These are phyloP conservation scores for Fusarium sacchari DNA, from an alignment of 2,329 filamentous ascomycete species.

Conservation along the genomic window DNA sequence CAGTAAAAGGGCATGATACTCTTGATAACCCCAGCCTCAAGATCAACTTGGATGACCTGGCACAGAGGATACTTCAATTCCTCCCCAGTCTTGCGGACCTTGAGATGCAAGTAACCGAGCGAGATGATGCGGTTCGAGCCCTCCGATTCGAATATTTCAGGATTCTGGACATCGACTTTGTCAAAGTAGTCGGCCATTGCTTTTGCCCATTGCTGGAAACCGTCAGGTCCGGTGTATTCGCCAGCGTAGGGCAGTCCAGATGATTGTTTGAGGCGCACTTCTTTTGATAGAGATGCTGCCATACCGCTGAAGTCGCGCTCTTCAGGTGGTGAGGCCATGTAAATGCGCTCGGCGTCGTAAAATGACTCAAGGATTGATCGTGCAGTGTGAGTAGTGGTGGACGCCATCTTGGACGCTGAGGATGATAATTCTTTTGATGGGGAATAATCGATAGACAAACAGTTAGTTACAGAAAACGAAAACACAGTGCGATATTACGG, in stretches of 20 bases:
- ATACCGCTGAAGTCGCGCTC: slow-evolving; percentile 47
- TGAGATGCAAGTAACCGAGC: slow-evolving; percentile 41
- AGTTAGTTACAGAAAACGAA: background rate
- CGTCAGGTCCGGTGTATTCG: slow-evolving; percentile 43
- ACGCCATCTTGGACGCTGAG: background rate
- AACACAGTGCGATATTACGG: background rate
- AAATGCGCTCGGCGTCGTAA: slow-evolving; percentile 49
- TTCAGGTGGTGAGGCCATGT: slow-evolving; percentile 45
- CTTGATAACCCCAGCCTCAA: slow-evolving; percentile 45
- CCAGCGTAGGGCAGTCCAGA: slow-evolving; percentile 49
- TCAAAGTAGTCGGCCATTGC: slow-evolving; percentile 45
- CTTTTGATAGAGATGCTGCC: slow-evolving; percentile 39
- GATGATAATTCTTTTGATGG: too few relatives aligned
- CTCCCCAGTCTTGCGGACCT: slow-evolving; percentile 46
- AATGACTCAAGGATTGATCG: slow-evolving; percentile 47
- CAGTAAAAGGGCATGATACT: slow-evolving; percentile 50
- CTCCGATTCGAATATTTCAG: slow-evolving; percentile 46
- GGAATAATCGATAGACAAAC: background rate
- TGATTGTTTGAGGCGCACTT: slow-evolving; percentile 45
- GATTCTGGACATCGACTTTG: slow-evolving; percentile 45
- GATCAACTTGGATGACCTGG: slow-evolving; percentile 47
- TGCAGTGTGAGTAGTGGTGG: slow-evolving; percentile 25
- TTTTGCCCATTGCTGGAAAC: slow-evolving; percentile 46
- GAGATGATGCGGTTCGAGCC: slow-evolving; percentile 45
- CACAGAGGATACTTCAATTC: slow-evolving; percentile 44